A percentile compares a stretch with the other conserved stretches of the same genome.
Conservation (phyloP, 2,329 filamentous ascomycete genomes). For the Colletotrichum caudatum region DNA sequence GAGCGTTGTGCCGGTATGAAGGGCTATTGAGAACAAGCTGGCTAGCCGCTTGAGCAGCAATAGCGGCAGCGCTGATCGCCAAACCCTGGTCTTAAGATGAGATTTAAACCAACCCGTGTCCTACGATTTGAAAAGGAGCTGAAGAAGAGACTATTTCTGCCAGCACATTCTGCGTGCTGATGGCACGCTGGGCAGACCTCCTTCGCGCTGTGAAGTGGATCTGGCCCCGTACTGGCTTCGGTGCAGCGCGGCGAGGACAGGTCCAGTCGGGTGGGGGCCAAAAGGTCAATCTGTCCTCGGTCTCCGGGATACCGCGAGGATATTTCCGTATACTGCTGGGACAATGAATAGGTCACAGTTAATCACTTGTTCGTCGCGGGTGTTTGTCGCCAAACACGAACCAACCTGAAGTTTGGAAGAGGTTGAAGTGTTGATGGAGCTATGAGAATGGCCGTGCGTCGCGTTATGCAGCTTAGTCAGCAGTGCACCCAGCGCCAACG, state of each 20-base stretch:
- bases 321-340: not conserved
- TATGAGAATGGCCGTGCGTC: constrained; percentile 27
- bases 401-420: constrained; percentile 27
- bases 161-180: constrained; percentile 32
- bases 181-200: constrained; percentile 6
- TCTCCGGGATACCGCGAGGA: not conserved
- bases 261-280: not conserved
- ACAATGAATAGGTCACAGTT: not conserved
- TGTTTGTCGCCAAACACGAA: constrained; percentile 28
- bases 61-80: not conserved
- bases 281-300: not conserved
- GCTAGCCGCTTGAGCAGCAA: constrained; percentile 10
- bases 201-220: constrained; percentile 32
- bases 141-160: not conserved
- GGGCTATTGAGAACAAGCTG: not conserved
- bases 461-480: constrained; percentile 32
- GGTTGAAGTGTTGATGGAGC: constrained; percentile 37
- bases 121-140: not conserved
- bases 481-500: not conserved
- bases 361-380: constrained; percentile 14
- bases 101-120: not conserved
- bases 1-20: not conserved
- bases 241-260: constrained; percentile 4
- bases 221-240: constrained; percentile 28
- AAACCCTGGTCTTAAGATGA: not conserved